Base-by-base conservation (phyloP, 1,284 basidiomycete genomes). In the Cerioporus squamosus region DNA sequence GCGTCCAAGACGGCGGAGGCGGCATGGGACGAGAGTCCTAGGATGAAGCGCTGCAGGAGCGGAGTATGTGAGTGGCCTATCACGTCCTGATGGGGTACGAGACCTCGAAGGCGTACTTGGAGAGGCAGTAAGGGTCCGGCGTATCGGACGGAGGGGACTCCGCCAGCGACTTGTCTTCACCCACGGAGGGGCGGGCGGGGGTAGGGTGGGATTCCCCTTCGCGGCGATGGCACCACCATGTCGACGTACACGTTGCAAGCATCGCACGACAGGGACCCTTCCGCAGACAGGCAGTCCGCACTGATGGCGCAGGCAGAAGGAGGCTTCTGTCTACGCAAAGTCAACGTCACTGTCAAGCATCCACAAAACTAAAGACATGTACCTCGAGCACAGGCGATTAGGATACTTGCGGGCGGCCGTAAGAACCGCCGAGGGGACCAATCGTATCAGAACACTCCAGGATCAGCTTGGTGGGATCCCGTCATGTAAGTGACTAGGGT, bases 31-130 rank as follows among this genome's bases (percentile, higher is more conserved):
- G 29, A 53, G 22, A 24, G 38, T 44, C 44, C 36, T 44, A 44
- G 38, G 51, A 44, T 18, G 7, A n/a, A 22, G 52, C 49, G 42
- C 26, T 46, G 47, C 44, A 36, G 36, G 49, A 44, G 51, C 46
- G 44, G 51, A 44, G 55, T 24, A 51, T 44, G 52, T 36, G 55
- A 48, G 51, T 60, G 57, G 61, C 51, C 58, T 56, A 60, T 58
- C 59, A 45, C n/a, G 23, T 31, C 51, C 42, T 39, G 51, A 59
- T 53, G 51, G 22, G 22, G 36, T 31, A 36, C 40, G 39, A 56
- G 59, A 59, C 51, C 40, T 55, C n/a, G 40, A 38, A 46, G 43
- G 47, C 51, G 39, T 46, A 23, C 40, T 23, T 18, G 31, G 31
- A 49, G 20, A 55, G 48, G 54, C 23, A 52, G 38, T 54, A 49